Conservation (phyloP, 768 basidiomycete species). For the Lactarius pseudohatsudake region DNA sequence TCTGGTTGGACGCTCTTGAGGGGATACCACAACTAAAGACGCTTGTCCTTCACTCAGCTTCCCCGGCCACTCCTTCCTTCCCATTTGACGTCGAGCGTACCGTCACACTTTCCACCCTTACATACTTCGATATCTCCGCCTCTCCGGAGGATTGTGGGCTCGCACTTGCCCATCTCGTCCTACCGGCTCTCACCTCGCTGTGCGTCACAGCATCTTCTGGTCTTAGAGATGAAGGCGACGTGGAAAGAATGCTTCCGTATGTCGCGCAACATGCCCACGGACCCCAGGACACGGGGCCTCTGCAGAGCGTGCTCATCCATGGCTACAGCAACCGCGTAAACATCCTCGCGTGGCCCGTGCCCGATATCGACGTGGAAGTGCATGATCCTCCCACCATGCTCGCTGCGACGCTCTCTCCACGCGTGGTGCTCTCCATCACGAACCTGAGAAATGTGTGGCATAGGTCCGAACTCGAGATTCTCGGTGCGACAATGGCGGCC, state of each 20-base stretch:
- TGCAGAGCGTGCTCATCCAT: neutral
- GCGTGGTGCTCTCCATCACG: neutral
- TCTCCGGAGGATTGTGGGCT: neutral
- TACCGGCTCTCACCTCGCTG: neutral
- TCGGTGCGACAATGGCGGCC: no score
- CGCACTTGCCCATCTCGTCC: conserved; percentile 4
- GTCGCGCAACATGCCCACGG: conserved; percentile 1
- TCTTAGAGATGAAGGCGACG: neutral
- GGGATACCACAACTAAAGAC: neutral
- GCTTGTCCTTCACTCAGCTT: neutral
- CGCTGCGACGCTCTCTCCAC: neutral
- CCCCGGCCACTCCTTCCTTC: neutral
- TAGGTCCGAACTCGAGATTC: no score
- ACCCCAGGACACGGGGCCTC: neutral
- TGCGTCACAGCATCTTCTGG: neutral
- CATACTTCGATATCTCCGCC: neutral
- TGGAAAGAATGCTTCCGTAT: neutral
- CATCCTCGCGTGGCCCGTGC: neutral
- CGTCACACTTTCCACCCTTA: neutral
- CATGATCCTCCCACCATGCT: neutral
- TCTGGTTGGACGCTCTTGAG: conserved; percentile 8
- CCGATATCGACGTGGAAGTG: neutral
- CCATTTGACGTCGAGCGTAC: neutral
- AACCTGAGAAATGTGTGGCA: no score
- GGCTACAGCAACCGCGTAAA: neutral